Percentiles rank a stretch among this genome's conserved stretches.
phyloP scores from a whole-genome alignment of 106 monocot species.

The Ottelia alismoides region DNA sequence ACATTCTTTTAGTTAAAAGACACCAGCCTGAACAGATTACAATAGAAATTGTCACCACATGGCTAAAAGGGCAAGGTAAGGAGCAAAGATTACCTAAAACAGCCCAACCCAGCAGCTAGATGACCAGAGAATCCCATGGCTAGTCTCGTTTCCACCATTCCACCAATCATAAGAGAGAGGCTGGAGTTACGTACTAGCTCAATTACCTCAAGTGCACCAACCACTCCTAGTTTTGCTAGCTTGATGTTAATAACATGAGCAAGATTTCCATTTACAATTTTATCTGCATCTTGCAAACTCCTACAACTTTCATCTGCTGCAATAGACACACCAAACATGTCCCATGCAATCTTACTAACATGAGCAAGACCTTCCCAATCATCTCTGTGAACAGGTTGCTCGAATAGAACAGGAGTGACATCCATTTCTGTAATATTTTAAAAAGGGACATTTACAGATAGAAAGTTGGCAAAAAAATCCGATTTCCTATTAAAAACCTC shows the following conservation, averaged over 20 bases:
- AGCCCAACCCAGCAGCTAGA: conserved; percentile 83
- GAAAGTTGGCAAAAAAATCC: no score
- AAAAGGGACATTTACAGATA: no score
- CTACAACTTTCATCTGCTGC: conserved; percentile 98
- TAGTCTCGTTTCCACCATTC: conserved; percentile 96
- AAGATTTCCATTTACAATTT: conserved; percentile 61
- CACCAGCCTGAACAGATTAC: no score
- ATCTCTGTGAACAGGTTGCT: conserved; percentile 86
- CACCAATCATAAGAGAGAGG: conserved; percentile 78
- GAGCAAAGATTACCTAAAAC: conserved; percentile 51
- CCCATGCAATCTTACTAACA: conserved; percentile 51
- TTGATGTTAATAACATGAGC: conserved; percentile 96
- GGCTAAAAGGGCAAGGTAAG: no score
- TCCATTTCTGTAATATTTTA: conserved; percentile 72
- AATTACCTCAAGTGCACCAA: conserved; percentile 73
- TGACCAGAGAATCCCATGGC: conserved; percentile 95
- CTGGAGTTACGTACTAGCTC: conserved; percentile 38
- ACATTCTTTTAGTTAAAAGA: not conserved
- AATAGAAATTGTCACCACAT: no score
- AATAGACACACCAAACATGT: conserved; percentile 61
- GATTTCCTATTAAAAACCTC: no score
- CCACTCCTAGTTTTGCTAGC: conserved; percentile 74
- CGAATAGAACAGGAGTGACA: conserved; percentile 70
- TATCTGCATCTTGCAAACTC: conserved; percentile 63
- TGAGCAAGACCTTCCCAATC: conserved; percentile 79